phyloP scores from a whole-genome alignment of 2,329 filamentous ascomycete genomes.

The Colletotrichum shisoi region DNA sequence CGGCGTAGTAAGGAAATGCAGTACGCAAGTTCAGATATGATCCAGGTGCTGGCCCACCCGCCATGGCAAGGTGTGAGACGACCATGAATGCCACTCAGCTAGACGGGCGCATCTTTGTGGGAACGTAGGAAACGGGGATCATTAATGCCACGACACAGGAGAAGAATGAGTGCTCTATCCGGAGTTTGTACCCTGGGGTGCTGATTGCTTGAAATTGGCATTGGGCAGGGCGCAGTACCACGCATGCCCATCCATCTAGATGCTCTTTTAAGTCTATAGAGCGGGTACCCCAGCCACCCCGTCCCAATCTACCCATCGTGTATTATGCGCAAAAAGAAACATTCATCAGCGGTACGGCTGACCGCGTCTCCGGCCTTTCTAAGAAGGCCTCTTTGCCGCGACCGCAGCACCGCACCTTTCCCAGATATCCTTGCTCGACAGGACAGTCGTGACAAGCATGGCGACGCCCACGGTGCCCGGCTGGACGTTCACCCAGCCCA shows the following conservation, averaged over 20 bases:
- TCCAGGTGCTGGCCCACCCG: background rate
- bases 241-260: background rate
- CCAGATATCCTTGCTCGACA: constrained; percentile 71
- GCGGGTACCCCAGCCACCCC: background rate
- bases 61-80: background rate
- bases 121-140: no score
- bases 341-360: background rate
- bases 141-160: background rate
- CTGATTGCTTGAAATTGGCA: background rate
- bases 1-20: background rate
- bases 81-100: background rate
- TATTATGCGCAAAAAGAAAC: background rate
- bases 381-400: background rate
- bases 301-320: constrained; percentile 45
- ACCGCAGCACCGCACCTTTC: constrained; percentile 51
- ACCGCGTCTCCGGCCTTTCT: background rate
- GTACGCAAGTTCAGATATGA: background rate
- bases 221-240: constrained; percentile 3
- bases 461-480: constrained; percentile 63
- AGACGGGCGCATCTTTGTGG: background rate
- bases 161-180: background rate
- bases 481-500: constrained; percentile 67
- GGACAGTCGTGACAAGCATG: constrained; percentile 68
- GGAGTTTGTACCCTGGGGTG: background rate
- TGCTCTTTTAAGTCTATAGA: background rate